Conservation (phyloP, 2,329 filamentous ascomycete genomes). For the Aspergillus sp. region DNA sequence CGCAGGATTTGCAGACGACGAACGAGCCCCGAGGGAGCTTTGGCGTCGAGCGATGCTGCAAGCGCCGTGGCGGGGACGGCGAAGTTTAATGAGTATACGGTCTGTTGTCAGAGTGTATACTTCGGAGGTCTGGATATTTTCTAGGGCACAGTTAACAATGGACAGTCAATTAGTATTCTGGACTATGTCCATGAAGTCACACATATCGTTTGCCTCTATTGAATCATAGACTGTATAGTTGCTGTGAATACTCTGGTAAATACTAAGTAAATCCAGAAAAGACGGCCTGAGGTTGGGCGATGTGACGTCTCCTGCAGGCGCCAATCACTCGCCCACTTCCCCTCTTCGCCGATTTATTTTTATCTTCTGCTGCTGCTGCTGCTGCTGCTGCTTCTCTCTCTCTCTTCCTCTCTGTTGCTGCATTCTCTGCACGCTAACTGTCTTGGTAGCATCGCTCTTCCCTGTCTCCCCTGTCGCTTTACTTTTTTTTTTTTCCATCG, state of each 20-base stretch:
- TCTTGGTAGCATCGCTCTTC: constrained; percentile 10
- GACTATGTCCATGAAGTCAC: no score
- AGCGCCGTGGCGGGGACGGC: constrained; percentile 9
- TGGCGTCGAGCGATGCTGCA: not conserved
- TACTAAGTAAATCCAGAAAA: not conserved
- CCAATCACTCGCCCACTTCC: constrained; percentile 11
- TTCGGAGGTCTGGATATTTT: no score
- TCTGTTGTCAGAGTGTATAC: no score
- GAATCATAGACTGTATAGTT: no score
- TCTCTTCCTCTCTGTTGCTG: constrained; percentile 16
- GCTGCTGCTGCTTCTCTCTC: constrained; percentile 4
- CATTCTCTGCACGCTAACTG: constrained; percentile 21
- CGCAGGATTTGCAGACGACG: not conserved
- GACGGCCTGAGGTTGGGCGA: not conserved
- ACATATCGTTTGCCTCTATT: no score
- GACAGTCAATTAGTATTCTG: no score
- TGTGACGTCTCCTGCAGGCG: constrained; percentile 16
- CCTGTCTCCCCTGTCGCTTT: constrained; percentile 5
- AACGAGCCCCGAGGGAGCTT: not conserved
- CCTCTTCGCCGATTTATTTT: not conserved
- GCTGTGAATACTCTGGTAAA: not conserved
- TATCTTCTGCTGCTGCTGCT: constrained; percentile 1
- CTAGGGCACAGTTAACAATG: no score
- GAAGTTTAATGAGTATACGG: not conserved
- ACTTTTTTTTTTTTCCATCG: not conserved